These are phyloP conservation scores for Beauveria scarabaeidicola DNA, from an alignment of 2,329 filamentous ascomycete species.

Conservation along the genomic window DNA sequence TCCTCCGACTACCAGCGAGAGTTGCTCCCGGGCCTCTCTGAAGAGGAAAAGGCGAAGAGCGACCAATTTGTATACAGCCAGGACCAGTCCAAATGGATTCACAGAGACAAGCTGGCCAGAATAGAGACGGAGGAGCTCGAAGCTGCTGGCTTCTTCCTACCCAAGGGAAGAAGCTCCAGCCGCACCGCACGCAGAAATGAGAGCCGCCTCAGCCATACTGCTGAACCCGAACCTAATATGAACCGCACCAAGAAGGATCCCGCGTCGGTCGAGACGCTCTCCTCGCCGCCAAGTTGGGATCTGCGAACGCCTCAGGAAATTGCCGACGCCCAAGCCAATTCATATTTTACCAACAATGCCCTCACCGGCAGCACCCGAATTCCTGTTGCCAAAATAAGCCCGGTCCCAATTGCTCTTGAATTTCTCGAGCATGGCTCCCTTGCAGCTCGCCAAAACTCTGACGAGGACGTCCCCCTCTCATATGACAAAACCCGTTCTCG, in stretches of 20 bases:
- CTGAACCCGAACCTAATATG: conserved; percentile 23
- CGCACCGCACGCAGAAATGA: conserved; percentile 30
- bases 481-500: conserved; percentile 57
- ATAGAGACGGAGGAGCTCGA: conserved; percentile 77
- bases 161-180: conserved; percentile 45
- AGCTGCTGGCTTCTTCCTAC: conserved; percentile 61
- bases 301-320: conserved; percentile 71
- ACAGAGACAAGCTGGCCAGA: conserved; percentile 71
- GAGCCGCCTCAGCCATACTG: conserved; percentile 26
- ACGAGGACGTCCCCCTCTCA: conserved; percentile 50
- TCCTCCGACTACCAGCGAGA: conserved; percentile 16
- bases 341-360: conserved; percentile 44
- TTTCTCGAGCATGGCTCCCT: conserved; percentile 67
- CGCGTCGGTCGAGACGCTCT: conserved; percentile 28
- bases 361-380: conserved; percentile 68
- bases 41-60: conserved; percentile 21
- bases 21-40: conserved; percentile 16
- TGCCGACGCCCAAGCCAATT: conserved; percentile 46
- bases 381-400: conserved; percentile 73
- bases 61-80: conserved; percentile 27
- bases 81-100: conserved; percentile 73
- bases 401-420: conserved; percentile 62
- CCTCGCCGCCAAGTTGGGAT: conserved; percentile 52
- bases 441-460: conserved; percentile 49
- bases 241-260: conserved; percentile 38